Evolutionary conservation across 2,329 filamentous ascomycete species (phyloP), one percentile per base, ranked within the genome.

Genomic region (Fusarium sp.): DNA sequence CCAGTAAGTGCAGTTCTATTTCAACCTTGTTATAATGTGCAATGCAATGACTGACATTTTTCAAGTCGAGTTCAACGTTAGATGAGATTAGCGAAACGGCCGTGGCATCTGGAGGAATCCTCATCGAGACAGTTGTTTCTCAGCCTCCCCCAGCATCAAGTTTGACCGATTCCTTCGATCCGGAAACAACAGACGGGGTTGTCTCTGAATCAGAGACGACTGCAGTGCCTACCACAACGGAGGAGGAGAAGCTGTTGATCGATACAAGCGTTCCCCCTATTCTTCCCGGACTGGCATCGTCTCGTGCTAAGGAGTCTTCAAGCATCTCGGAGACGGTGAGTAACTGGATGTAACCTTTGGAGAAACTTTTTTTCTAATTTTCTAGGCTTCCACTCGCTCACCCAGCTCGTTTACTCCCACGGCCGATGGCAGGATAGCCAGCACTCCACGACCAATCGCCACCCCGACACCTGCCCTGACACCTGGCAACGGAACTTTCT

Each of bases 401-500:
- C 20, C 24, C 1, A 35, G 27, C 7, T 36, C 53, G 20, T 27
- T 35, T 17, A 56, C 53, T 36, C 31, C 53, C 4, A 56, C 53
- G 3, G 27, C 46, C 27, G 46, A 31, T 33, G 33, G 22, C 55
- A 58, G 20, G 20, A 58, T n/a, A 42, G 2, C 17, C n/a, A 31
- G 57, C 14, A 33, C 57, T 8, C 38, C 24, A 16, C 38, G 12
- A 10, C 17, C 36, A 42, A 8, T 31, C 17, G 33, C 24, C 24
- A 31, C 36, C 20, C 24, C 56, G 1, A 42, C 57, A 12, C 24
- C 57, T 16, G 14, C 27, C 57, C 6, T 17, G n/a, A 38, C 35
- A 22, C 38, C 38, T 12, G 20, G 57, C 9, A 60, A 60, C n/a
- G 57, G 57, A 60, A 60, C 57, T n/a, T 42, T 42, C 6, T 42